Base-by-base conservation (phyloP, 75 land plant genomes). In the Pinus tabuliformis region DNA sequence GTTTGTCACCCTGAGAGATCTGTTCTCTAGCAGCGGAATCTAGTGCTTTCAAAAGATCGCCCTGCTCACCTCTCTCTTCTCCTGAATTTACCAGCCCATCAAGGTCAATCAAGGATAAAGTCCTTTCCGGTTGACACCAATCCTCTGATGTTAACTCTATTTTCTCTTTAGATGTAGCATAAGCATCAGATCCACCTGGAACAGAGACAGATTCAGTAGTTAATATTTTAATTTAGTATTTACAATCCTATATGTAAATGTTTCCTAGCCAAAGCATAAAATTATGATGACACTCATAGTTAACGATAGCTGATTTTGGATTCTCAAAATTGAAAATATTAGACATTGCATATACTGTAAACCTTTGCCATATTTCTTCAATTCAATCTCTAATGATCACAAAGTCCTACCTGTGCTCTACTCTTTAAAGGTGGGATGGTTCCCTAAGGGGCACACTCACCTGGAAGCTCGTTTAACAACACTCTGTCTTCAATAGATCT, bases 1-100 rank as follows among this genome's bases (percentile, higher is more conserved):
- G 62, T 3, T 86, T 74, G 73, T 62, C 33, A 28, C 26, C 64
- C 60, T 68, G 79, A 62, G 56, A 39, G 4, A 5, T 65, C 33
- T 59, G 11, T 20, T 63, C 58, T 18, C n/a, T 60, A 6, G 39
- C 42, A 63, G 52, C 52, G 15, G 5, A 16, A 14, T 28, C 60
- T 13, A 28, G 12, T 56, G 71, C 80, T 66, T 74, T 61, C 6
- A 14, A 61, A 65, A 39, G 24, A 18, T 24, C 5, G 16, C 21
- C 8, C 36, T 68, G 78, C 24, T 76, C 54, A 49, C 33, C 79
- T 17, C 5, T 21, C 58, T 22, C 2, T 8, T 73, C 73, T 59
- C 36, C 57, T 42, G 78, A 78, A 56, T 52, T 74, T 33, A 52
- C 3, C 5, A 33, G 22, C 22, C 56, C 62, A 68, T 80, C 70